phyloP scores from a whole-genome alignment of 176 grass and related monocot species.

The Sorghum bicolor region Sorghum_bicolor_NCBIv3 NC_012871.2:67267001-67267500 shows the following conservation, averaged over 20 bases:
- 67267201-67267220: not conserved
- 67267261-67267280: slow-evolving; percentile 32
- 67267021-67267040: slow-evolving; percentile 29
- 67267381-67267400: slow-evolving; percentile 1
- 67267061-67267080: slow-evolving; percentile 34
- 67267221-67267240: not conserved
- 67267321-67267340: not conserved
- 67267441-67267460: not conserved
- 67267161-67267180: slow-evolving; percentile 39
- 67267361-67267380: not conserved
- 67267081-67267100: slow-evolving; percentile 42
- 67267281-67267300: slow-evolving; percentile 17
- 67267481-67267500: not conserved
- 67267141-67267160: not conserved
- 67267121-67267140: slow-evolving; percentile 30
- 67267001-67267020: slow-evolving; percentile 28
- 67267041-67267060: slow-evolving; percentile 47
- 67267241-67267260: not conserved
- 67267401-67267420: not conserved
- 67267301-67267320: slow-evolving; percentile 17
- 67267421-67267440: too few species aligned
- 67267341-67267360: not conserved
- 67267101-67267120: slow-evolving; percentile 37
- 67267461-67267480: not conserved
- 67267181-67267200: not conserved